phyloP scores from a whole-genome alignment of 768 basidiomycete species.

The Gymnopilus dilepis region DNA sequence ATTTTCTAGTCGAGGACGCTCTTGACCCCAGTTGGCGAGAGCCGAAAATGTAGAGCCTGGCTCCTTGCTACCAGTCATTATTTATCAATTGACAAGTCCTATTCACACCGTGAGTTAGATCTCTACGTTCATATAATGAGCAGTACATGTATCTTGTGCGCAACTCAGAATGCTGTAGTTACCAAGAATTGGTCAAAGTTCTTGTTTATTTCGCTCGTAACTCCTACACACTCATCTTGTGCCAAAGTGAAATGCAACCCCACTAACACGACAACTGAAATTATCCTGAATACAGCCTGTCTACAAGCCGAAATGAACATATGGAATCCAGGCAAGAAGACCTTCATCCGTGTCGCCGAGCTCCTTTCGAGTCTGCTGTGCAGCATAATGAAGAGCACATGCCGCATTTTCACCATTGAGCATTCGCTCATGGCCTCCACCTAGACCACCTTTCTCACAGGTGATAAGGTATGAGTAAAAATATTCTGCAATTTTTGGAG shows the following conservation, averaged over 20 bases:
- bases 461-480: neutral
- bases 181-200: too few relatives aligned
- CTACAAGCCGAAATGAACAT: slow-evolving; percentile 9
- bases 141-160: too few relatives aligned
- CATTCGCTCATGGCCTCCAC: neutral
- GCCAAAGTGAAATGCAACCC: too few relatives aligned
- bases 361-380: neutral
- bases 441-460: neutral
- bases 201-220: too few relatives aligned
- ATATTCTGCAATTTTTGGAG: neutral
- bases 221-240: too few relatives aligned
- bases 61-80: too few relatives aligned
- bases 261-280: too few relatives aligned
- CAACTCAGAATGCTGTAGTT: too few relatives aligned
- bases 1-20: slow-evolving; percentile 79
- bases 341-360: neutral
- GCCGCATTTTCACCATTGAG: slow-evolving; percentile 4
- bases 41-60: slow-evolving; percentile 20
- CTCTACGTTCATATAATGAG: too few relatives aligned
- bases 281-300: too few relatives aligned
- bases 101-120: too few relatives aligned
- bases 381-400: neutral
- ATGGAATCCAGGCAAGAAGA: slow-evolving; percentile 9
- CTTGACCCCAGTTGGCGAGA: slow-evolving; percentile 71
- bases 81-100: too few relatives aligned